Conservation (phyloP, 2,329 filamentous ascomycete genomes). For the Trichoderma breve region DNA sequence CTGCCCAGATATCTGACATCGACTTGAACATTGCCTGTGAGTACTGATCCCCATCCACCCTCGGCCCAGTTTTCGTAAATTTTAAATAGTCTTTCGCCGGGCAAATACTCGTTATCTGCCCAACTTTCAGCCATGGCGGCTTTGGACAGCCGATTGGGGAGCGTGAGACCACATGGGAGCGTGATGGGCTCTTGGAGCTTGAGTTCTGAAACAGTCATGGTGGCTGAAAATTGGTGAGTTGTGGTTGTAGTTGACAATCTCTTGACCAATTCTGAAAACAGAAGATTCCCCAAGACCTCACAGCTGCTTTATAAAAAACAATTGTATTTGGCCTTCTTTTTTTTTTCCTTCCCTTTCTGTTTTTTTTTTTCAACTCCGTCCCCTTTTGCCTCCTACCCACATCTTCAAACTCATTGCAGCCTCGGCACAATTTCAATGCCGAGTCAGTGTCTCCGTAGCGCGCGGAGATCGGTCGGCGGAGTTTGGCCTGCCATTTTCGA, state of each 20-base stretch:
- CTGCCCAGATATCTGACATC: conserved; percentile 39
- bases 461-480: conserved; percentile 6
- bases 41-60: conserved; percentile 51
- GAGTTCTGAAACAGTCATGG: background rate
- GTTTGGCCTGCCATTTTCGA: background rate
- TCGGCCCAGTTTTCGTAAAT: conserved; percentile 54
- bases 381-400: background rate
- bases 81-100: conserved; percentile 41
- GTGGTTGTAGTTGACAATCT: background rate
- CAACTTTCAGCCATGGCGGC: conserved; percentile 51
- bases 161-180: conserved; percentile 52
- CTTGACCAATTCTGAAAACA: background rate
- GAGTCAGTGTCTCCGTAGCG: background rate
- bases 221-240: background rate
- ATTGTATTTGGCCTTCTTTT: background rate
- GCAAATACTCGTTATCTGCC: conserved; percentile 42
- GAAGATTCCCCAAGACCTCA: background rate
- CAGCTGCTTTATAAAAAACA: background rate
- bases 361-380: background rate
- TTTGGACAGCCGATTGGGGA: conserved; percentile 55
- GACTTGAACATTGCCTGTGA: conserved; percentile 52
- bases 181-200: conserved; percentile 39
- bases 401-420: background rate
- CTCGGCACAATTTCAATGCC: background rate
- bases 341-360: background rate